These are phyloP conservation scores for Avena eriantha DNA, from an alignment of 176 grass and related monocot genomes.

Conservation along the genomic window DNA sequence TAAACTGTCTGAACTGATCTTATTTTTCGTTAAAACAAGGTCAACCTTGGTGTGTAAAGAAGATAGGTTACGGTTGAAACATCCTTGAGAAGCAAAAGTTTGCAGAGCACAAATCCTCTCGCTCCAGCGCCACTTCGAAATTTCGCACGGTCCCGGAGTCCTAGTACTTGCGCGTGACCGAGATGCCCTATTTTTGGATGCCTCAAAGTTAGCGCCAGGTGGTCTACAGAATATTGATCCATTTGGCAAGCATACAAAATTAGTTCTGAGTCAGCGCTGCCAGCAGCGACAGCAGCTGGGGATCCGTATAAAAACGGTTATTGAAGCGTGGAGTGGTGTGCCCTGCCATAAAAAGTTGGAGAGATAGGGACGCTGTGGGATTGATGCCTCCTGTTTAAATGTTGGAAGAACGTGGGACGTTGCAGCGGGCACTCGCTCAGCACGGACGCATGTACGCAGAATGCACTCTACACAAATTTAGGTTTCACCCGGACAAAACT, in stretches of 20 bases:
- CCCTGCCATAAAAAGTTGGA: conserved; percentile 56
- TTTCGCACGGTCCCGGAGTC: too few relatives aligned
- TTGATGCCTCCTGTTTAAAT: conserved; percentile 56
- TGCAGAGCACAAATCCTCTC: too few relatives aligned
- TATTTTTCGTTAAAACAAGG: too few relatives aligned
- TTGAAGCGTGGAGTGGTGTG: conserved; percentile 36
- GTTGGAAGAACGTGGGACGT: conserved; percentile 49
- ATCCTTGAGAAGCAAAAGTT: too few relatives aligned
- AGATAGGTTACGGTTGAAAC: too few relatives aligned
- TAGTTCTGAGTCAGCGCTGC: conserved; percentile 10
- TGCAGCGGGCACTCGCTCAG: neutral
- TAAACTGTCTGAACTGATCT: too few relatives aligned
- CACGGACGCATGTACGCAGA: neutral
- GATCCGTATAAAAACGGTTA: conserved; percentile 59
- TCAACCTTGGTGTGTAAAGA: too few relatives aligned
- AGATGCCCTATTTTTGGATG: conserved; percentile 5
- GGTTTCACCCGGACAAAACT: too few relatives aligned
- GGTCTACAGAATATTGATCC: conserved; percentile 24
- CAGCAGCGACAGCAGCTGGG: conserved; percentile 29
- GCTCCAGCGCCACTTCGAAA: too few relatives aligned
- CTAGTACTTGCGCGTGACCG: too few relatives aligned
- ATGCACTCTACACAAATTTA: neutral
- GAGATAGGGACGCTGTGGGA: conserved; percentile 51
- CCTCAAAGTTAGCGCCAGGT: conserved; percentile 17
- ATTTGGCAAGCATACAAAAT: conserved; percentile 60